A percentile compares a stretch with the other conserved stretches of the same genome.
These are phyloP conservation scores for Malassezia pachydermatis DNA, from an alignment of 1,284 basidiomycete genomes.

Conservation along the genomic window DNA sequence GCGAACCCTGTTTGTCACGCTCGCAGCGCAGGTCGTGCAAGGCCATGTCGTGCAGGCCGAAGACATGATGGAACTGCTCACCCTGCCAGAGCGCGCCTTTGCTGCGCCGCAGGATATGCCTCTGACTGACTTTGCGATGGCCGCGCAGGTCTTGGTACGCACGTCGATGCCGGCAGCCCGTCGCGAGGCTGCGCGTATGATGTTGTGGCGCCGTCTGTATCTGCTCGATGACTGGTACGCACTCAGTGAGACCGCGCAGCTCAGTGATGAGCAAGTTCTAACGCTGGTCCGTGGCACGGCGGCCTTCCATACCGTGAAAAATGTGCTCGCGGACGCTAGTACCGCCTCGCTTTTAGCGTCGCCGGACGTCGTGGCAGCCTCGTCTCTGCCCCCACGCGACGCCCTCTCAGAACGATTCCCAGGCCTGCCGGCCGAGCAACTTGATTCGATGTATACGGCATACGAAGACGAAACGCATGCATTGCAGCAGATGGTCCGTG, in stretches of 20 bases:
- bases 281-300: constrained; percentile 16
- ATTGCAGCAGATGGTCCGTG: not conserved
- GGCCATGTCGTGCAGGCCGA: constrained; percentile 50
- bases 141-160: constrained; percentile 51
- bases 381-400: not conserved
- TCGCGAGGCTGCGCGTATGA: constrained; percentile 3
- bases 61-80: constrained; percentile 53
- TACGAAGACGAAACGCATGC: constrained; percentile 5
- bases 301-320: constrained; percentile 8
- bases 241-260: constrained; percentile 24
- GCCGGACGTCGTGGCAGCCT: not conserved
- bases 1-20: constrained; percentile 27
- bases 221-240: constrained; percentile 21
- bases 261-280: constrained; percentile 24
- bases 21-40: constrained; percentile 29
- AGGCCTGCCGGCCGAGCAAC: constrained; percentile 8
- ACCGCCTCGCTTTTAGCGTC: constrained; percentile 5
- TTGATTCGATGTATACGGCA: constrained; percentile 4
- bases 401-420: constrained; percentile 6
- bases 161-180: constrained; percentile 42
- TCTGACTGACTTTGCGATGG: constrained; percentile 50
- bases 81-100: constrained; percentile 50
- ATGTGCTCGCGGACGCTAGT: constrained; percentile 8
- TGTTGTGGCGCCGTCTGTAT: constrained; percentile 49
- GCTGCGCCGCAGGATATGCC: constrained; percentile 32